phyloP scores from a whole-genome alignment of 1,139 yeast species.

The Diutina catenulata region DNA sequence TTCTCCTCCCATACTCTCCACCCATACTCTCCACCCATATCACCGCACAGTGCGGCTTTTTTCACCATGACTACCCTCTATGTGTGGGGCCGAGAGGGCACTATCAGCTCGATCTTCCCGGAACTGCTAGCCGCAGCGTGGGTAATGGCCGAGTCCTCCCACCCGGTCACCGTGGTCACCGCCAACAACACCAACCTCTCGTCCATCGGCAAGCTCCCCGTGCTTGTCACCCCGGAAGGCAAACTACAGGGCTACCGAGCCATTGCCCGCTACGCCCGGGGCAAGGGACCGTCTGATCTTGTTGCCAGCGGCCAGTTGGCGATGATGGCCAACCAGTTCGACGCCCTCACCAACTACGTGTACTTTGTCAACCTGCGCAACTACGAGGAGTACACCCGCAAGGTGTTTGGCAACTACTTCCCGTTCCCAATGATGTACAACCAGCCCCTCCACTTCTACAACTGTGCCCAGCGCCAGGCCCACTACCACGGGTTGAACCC shows the following conservation, averaged over 20 bases:
- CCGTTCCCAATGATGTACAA: constrained; percentile 86
- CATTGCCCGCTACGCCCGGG: constrained; percentile 26
- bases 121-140: constrained; percentile 1
- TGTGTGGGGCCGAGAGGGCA: background rate
- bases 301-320: background rate
- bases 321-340: constrained; percentile 2
- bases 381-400: constrained; percentile 56
- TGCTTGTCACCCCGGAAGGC: constrained; percentile 21
- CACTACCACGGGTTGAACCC: constrained; percentile 25
- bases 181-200: constrained; percentile 53
- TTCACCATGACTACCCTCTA: constrained; percentile 2
- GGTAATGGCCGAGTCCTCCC: background rate
- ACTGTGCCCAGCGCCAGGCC: constrained; percentile 37
- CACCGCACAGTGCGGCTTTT: too few species aligned
- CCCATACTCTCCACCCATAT: too few species aligned
- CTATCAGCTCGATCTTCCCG: background rate
- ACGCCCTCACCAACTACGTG: constrained; percentile 44
- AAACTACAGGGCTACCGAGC: constrained; percentile 36
- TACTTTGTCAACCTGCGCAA: constrained; percentile 48
- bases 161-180: constrained; percentile 25
- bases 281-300: constrained; percentile 13
- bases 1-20: too few species aligned
- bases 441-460: constrained; percentile 47
- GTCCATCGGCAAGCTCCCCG: constrained; percentile 43
- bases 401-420: constrained; percentile 41